These are phyloP conservation scores for Bonnemaisonia californica DNA, from an alignment of 31 red algal species.

Conservation along the genomic window DNA sequence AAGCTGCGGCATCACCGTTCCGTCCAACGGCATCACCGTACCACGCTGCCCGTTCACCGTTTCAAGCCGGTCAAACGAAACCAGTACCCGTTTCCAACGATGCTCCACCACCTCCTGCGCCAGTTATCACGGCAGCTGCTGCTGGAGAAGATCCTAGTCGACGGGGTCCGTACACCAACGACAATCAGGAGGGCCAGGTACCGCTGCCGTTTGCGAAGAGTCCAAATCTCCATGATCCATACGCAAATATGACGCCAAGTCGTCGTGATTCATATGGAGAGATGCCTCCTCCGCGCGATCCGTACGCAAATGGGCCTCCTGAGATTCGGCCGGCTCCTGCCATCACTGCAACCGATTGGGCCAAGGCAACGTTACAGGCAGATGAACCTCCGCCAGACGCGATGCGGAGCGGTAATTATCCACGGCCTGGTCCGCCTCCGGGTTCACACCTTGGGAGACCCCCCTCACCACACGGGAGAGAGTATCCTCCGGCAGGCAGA, in stretches of 20 bases:
- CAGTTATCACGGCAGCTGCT: not conserved
- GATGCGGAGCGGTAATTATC: conserved; percentile 28
- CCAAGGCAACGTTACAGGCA: conserved; percentile 42
- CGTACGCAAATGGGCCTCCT: conserved; percentile 20
- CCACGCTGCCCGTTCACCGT: conserved; percentile 31
- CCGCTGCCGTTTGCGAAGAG: not conserved
- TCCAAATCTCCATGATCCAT: conserved; percentile 2
- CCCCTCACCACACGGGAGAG: not conserved
- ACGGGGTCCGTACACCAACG: not conserved
- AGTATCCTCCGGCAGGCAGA: not conserved
- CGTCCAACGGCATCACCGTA: conserved; percentile 43
- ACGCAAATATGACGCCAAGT: not conserved
- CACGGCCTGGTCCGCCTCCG: not conserved
- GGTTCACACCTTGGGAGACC: not conserved
- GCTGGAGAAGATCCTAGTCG: not conserved
- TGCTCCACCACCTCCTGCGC: conserved; percentile 29
- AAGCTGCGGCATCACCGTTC: conserved; percentile 45
- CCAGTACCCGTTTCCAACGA: not conserved
- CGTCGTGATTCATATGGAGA: conserved; percentile 24
- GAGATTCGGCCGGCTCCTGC: not conserved
- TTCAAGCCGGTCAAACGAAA: conserved; percentile 37
- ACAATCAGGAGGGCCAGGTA: not conserved
- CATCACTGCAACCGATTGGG: conserved; percentile 42
- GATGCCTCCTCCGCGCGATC: conserved; percentile 12
- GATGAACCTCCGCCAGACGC: conserved; percentile 62